Base-by-base conservation (phyloP, 140 eudicot species). In the Anethum foeniculum region DNA sequence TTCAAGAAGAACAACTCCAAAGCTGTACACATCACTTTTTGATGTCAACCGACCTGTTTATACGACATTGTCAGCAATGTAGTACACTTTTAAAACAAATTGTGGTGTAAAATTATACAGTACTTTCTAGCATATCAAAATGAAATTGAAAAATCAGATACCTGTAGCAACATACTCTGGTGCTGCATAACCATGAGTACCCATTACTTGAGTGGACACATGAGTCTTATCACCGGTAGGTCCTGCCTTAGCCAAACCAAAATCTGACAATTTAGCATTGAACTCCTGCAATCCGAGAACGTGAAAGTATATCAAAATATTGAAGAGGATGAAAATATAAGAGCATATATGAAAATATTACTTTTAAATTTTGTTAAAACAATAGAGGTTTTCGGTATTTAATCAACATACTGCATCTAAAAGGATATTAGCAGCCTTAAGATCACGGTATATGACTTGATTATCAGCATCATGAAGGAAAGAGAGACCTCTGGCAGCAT, bases 201-300 rank as follows among this genome's bases (percentile, higher is more conserved):
- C 98, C 96, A 90, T 88, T 75, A 94, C 98, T 89, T 84, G 94
- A 77, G 98, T 94, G 7, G 98, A 90, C n/a, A 92, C 98, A 19
- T 94, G 98, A 18, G 97, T 94, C 72, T 90, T 81, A 78, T 92
- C 98, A 12, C 98, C 96, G 2, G 94, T 94, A 14, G 98, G 98
- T 58, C 97, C 98, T 1, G 97, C 98, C 84, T 92, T 94, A 0
- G 98, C 98, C 85, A 94, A 87, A 64, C 98, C 97, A 82, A 94
- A 94, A 84, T 94, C 98, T 0, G 98, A 94, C 56, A 94, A 85
- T 71, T 94, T 94, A 36, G 96, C 91, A 78, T 94, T 92, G 81
- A 94, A 94, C 48, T 94, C 98, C 98, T 93, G 93, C 81, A 82
- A 30, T 2, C 64, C n/a, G 36, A 73, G 39, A 83, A 44, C 16